Evolutionary conservation across 75 land plant genomes (phyloP), one percentile per base, ranked within the genome.

Genomic region (Sequoiadendron giganteum): DNA sequence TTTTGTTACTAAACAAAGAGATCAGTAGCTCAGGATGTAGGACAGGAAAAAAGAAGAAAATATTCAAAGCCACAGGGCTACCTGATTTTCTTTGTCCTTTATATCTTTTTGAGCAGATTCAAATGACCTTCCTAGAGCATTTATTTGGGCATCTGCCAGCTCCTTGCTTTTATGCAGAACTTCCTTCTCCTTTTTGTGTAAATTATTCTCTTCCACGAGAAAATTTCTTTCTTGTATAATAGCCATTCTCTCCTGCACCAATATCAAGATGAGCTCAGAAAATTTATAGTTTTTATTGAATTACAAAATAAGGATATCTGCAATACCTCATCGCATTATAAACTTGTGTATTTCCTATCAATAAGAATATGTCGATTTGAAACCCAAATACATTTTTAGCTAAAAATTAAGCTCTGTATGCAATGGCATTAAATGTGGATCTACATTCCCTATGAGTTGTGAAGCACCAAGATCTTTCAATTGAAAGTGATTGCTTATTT

Each of bases 11-110:
- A 73, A 42, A 32, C 30, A 43, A 8, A 13, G 19, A 38, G 82
- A 85, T 34, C 3, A 34, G 18, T 47, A 73, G 32, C 52, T 9
- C 56, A 19, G 72, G 34, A 73, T 40, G 34, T 19, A 87, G 15
- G 34, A 48, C 45, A 19, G 25, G 13, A n/a, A 16, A 49, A 78
- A 30, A 86, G 36, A 28, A 10, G 25, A 11, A 42, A 80, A 90
- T 70, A 79, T 16, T 38, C 10, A 84, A 42, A 30, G 65, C 49
- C 21, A 11, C 56, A 87, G 13, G 86, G 42, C 32, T 90, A 97
- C 99, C 99, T 93, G 87, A n/a, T 76, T 92, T 47, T 97, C 99
- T 88, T 80, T 94, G 49, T 95, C 99, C 77, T 92, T 94, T 10
- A 91, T 61, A 56, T 95, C 96, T 92, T 90, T 97, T 54, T 92